These are phyloP conservation scores for Petrea volubilis DNA, from an alignment of 257 asterid species.

Conservation along the genomic window DNA sequence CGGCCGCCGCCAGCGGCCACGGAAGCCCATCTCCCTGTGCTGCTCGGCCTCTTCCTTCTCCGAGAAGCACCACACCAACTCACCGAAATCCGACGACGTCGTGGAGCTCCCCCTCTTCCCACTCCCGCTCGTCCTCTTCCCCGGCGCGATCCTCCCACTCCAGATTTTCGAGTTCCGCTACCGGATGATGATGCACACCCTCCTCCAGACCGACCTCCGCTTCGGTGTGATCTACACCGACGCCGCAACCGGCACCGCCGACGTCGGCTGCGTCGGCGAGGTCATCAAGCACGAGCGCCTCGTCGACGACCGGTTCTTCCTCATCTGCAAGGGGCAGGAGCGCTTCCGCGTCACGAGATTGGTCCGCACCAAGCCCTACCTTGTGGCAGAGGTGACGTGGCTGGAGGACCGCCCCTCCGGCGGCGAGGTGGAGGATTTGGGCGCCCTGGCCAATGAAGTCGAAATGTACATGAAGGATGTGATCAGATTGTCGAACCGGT, in stretches of 20 bases:
- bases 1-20: constrained; percentile 46
- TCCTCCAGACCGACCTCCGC: constrained; percentile 92
- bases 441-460: constrained; percentile 66
- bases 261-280: constrained; percentile 96
- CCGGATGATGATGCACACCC: constrained; percentile 99
- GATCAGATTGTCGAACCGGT: constrained; percentile 76
- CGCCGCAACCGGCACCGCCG: constrained; percentile 77
- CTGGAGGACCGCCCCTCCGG: constrained; percentile 94
- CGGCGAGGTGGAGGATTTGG: constrained; percentile 69
- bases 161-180: constrained; percentile 96
- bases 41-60: constrained; percentile 93
- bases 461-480: constrained; percentile 88
- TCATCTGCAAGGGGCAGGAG: constrained; percentile 95
- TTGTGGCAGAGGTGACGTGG: constrained; percentile 94
- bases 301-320: constrained; percentile 86
- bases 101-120: constrained; percentile 96
- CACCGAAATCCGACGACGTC: constrained; percentile 67
- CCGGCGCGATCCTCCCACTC: constrained; percentile 85
- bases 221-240: constrained; percentile 96
- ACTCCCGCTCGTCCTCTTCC: constrained; percentile 91
- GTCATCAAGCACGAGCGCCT: constrained; percentile 91
- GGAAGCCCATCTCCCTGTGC: constrained; percentile 38
- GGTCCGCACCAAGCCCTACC: constrained; percentile 80
- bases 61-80: constrained; percentile 69
- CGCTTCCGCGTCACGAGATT: constrained; percentile 77